Base-by-base conservation (phyloP, 2,329 filamentous ascomycete species). In the Xylariaceae sp. region DNA sequence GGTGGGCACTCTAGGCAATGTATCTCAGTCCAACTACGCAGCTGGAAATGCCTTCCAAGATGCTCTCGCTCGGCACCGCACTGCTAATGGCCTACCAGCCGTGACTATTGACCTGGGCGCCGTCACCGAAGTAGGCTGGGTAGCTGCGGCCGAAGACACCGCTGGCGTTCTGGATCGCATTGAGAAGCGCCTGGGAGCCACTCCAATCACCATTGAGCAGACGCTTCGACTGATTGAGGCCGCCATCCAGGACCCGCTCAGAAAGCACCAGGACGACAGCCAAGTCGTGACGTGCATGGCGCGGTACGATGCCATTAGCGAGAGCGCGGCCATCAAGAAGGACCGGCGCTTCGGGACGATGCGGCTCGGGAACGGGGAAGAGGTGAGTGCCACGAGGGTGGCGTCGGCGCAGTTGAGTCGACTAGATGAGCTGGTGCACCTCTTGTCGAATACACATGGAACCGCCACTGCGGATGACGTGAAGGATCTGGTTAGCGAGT, bases 1-100 rank as follows among this genome's bases (percentile, higher is more conserved):
- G 0, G 60, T 64, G 2, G 72, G 72, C 1, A 62, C 75, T 18
- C 56, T 69, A 11, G 74, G 75, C 13, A 67, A 68, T 33, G 50
- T 59, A 13, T 64, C 65, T 1, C 73, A 76, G 50, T 60, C 67
- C 21, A 75, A 75, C 53, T 76, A 76, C 55, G 62, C 68, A 2
- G 72, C 73, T 3, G 73, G 64, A 10, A 70, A 70, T 35, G 67
- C 70, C 1, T 76, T 69, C 57, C 66, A 72, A n/a, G 57, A 62
- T 26, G 54, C 59, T 3, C 16, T 57, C 1, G 59, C 59, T 18
- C 41, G 53, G 11, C 47, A 47, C 16, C 55, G 58, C 2, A 33
- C 23, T 2, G 37, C 53, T 2, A 20, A n/a, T 1, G 50, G 53
- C 10, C 50, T 35, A 2, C 57, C 57, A 1, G 42, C 40, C 13